Conservation (phyloP, 768 basidiomycete species). For the Termitomyces sp. region DNA sequence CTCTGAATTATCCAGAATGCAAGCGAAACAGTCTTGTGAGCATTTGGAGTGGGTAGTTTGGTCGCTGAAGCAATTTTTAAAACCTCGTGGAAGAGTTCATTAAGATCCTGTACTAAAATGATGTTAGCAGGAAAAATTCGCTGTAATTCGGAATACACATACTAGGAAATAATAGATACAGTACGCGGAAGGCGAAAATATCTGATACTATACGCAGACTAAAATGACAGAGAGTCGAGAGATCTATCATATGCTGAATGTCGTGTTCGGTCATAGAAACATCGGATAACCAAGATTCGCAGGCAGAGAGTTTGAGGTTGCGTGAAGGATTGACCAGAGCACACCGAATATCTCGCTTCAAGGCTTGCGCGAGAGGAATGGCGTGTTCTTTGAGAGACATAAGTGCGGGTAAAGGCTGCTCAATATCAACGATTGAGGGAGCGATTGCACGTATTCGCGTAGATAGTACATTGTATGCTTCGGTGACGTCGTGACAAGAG, state of each 20-base stretch:
- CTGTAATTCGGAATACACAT: constrained; percentile 15
- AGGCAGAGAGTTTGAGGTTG: constrained; percentile 8
- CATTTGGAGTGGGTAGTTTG: constrained; percentile 29
- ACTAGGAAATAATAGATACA: constrained; percentile 47
- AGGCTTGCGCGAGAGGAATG: constrained; percentile 28
- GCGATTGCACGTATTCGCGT: constrained; percentile 32
- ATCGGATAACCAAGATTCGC: constrained; percentile 17
- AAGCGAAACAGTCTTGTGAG: constrained; percentile 36
- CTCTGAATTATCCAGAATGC: constrained; percentile 44
- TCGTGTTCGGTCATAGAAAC: constrained; percentile 25
- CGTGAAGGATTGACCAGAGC: constrained; percentile 29
- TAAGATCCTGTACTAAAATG: constrained; percentile 35
- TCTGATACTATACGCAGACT: constrained; percentile 46
- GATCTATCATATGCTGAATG: constrained; percentile 32
- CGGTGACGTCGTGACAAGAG: constrained; percentile 49
- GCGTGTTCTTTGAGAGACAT: constrained; percentile 26
- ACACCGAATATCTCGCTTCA: constrained; percentile 48
- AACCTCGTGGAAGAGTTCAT: constrained; percentile 36
- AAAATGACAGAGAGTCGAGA: constrained; percentile 43
- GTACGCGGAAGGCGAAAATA: constrained; percentile 40
- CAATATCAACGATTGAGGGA: constrained; percentile 10
- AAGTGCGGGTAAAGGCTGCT: constrained; percentile 18
- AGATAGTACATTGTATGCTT: constrained; percentile 54
- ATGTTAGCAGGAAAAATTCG: constrained; percentile 4
- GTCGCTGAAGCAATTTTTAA: constrained; percentile 33